Evolutionary conservation across 257 asterid genomes (phyloP), one percentile per base, ranked within the genome.

Genomic region (Dorcoceras hygrometricum): DNA sequence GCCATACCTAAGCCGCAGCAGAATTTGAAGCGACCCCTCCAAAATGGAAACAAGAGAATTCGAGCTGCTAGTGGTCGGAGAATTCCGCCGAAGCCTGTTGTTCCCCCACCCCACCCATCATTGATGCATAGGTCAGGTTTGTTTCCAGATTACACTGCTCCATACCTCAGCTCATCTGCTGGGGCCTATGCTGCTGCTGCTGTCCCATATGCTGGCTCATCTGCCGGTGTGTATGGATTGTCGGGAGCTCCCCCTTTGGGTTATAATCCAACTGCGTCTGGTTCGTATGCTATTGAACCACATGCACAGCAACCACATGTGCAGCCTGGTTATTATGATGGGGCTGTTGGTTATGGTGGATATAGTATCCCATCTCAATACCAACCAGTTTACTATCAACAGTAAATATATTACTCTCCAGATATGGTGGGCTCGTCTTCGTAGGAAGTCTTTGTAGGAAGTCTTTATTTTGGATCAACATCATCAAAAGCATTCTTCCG

Each of bases 321-420:
- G 43, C 85, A 63, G 39, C 79, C 75, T 73, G 72, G 69, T 76
- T 77, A 77, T 75, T 71, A 79, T 65, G 84, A 80, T 53, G 65
- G 82, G 71, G 31, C 77, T 16, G 23, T 68, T 29, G 76, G 63
- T 73, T 82, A 79, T 67, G 77, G 77, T 73, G 90, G 80, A 71
- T 79, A 81, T 84, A 76, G 75, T 77, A 84, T 74, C 89, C 71
- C 82, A 34, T 62, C 89, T 70, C 83, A 77, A 34, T 79, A 80
- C 76, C 89, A 78, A 77, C 80, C 80, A 57, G 51, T 77, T 57
- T 84, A 76, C 76, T 77, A 84, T 74, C 89, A 87, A 68, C 82
- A 82, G 69, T 82, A 82, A 46, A 81, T 70, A 51, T 63, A 66
- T 63, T 53, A 60, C 23, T 69, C 36, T 25, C 56, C 28, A 55